Base-by-base conservation (phyloP, 371 early-diverging fungal genomes). In the Mucor piriformis region DNA sequence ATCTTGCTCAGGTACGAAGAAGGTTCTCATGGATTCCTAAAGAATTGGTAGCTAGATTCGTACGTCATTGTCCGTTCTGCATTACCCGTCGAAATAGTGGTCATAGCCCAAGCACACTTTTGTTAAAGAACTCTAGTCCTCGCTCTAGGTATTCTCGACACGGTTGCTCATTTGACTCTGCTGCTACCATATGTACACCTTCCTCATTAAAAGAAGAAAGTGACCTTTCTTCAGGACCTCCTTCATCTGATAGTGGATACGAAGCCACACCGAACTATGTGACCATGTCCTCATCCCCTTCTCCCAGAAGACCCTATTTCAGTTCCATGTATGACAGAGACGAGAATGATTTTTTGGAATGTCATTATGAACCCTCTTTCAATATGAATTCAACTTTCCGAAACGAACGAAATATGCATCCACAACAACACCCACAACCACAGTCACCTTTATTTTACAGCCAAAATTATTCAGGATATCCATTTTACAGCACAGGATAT, bases 11-110 rank as follows among this genome's bases (percentile, higher is more conserved):
- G 77, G 79, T 72, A 44, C 54, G 72, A 49, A 61, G 56, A 65
- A 54, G 64, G 23, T 72, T 59, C 38, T 72, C 72, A 23, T 72
- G 72, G 72, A 72, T 72, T 23, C 72, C 72, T 16, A 72, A 72
- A 33, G 72, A 72, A 44, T 38, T 72, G n/a, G 65, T 72, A 12
- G 72, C 72, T 21, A 59, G 69, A 21, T 72, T 72, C 25, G 72
- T 72, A 27, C 68, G 72, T 10, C 72, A 72, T 23, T 72, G 72
- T 54, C 72, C 72, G 6, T 72, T 64, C 15, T 72, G 72, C 43
- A 72, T 72, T 24, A 60, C 64, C n/a, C 61, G 68, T 20, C 57
- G 73, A n/a, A 72, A 72, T 21, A 62, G 69, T 38, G 65, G 73
- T 7, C 72, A 71, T 53, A 67, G 67, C 21, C 73, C 73, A 3